Evolutionary conservation across 768 basidiomycete species (phyloP).

Genomic region (Crepidotus variabilis): DNA sequence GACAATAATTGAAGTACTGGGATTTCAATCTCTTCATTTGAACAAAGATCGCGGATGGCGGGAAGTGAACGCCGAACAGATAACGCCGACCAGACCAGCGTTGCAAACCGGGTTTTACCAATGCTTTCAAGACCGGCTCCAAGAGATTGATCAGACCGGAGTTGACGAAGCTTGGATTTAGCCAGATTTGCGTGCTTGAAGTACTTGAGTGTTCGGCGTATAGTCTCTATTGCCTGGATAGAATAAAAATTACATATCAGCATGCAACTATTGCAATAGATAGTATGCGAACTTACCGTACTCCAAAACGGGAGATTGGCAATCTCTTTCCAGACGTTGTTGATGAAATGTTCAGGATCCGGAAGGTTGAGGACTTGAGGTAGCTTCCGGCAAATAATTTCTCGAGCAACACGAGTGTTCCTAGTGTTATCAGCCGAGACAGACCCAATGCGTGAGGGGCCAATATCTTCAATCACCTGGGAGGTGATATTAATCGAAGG

Average conservation of each 20-base stretch:
- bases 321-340: conserved; percentile 21
- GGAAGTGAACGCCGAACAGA: conserved; percentile 12
- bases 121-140: conserved; percentile 23
- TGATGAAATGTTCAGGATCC: conserved; percentile 18
- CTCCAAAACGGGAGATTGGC: conserved; percentile 13
- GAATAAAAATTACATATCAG: neutral
- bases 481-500: neutral
- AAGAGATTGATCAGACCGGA: conserved; percentile 1
- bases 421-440: conserved; percentile 14
- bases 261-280: no score
- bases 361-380: conserved; percentile 12
- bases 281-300: neutral
- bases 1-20: conserved; percentile 1
- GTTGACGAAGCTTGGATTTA: conserved; percentile 2
- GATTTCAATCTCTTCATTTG: conserved; percentile 1
- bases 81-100: conserved; percentile 12
- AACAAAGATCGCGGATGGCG: conserved; percentile 10
- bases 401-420: conserved; percentile 13
- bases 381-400: conserved; percentile 1
- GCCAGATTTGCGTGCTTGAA: conserved; percentile 15
- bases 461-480: conserved; percentile 16
- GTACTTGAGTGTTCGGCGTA: conserved; percentile 12
- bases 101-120: conserved; percentile 22
- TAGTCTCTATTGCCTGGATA: neutral
- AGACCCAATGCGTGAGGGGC: conserved; percentile 7